Percentiles rank a stretch among this genome's conserved stretches.
These are phyloP conservation scores for Tuber umbilicatum DNA, from an alignment of 495 filamentous ascomycete species.

Conservation along the genomic window DNA sequence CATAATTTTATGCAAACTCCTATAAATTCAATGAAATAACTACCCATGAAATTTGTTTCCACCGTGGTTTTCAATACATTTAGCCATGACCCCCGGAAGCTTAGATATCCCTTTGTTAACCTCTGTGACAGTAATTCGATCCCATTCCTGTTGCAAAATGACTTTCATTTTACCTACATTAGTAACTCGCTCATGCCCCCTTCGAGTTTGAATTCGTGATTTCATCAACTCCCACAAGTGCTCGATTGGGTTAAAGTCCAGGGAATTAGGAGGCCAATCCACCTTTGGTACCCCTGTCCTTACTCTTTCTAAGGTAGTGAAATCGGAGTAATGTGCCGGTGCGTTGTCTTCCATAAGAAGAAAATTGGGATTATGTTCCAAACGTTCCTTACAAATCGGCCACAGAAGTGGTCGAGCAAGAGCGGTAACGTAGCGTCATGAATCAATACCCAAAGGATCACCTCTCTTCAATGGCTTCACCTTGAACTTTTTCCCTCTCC, in stretches of 20 bases:
- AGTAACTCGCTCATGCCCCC: slow-evolving; percentile 12
- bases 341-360: slow-evolving; percentile 11
- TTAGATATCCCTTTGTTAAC: slow-evolving; percentile 23
- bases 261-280: slow-evolving; percentile 8
- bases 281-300: slow-evolving; percentile 14
- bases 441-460: neutral
- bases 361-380: slow-evolving; percentile 8
- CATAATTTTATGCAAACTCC: no score
- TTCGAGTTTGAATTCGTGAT: neutral
- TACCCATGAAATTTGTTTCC: neutral
- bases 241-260: slow-evolving; percentile 17
- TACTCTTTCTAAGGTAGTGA: slow-evolving; percentile 15
- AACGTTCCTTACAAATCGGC: slow-evolving; percentile 1
- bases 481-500: slow-evolving; percentile 9
- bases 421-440: slow-evolving; percentile 9
- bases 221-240: slow-evolving; percentile 9
- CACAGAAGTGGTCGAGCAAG: neutral
- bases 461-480: neutral
- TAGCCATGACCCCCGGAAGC: slow-evolving; percentile 18
- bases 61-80: slow-evolving; percentile 2
- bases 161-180: slow-evolving; percentile 11
- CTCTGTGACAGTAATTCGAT: slow-evolving; percentile 15
- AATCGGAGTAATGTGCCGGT: slow-evolving; percentile 8
- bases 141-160: slow-evolving; percentile 6
- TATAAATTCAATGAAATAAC: no score